Conservation (phyloP, 495 filamentous ascomycete species). For the Penicillium crystallinum region DNA sequence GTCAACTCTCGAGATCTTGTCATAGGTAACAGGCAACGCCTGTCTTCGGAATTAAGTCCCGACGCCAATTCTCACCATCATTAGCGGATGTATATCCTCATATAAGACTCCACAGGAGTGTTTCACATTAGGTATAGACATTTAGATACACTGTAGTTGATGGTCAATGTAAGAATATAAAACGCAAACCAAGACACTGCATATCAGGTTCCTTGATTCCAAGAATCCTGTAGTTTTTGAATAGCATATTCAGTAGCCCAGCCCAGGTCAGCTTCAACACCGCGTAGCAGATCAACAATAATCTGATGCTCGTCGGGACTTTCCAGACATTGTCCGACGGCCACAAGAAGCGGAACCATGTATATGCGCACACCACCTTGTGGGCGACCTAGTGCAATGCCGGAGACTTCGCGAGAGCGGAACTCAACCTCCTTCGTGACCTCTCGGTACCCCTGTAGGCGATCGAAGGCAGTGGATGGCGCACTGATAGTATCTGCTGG, state of each 20-base stretch:
- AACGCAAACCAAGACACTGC: background rate
- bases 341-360: conserved; percentile 37
- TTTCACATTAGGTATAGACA: background rate
- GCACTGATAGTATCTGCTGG: conserved; percentile 32
- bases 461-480: conserved; percentile 37
- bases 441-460: conserved; percentile 37
- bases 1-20: background rate
- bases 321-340: conserved; percentile 38
- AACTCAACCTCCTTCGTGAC: conserved; percentile 42
- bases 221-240: conserved; percentile 27
- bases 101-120: background rate
- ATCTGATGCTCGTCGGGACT: conserved; percentile 30
- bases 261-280: conserved; percentile 37
- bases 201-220: conserved; percentile 24
- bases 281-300: conserved; percentile 32
- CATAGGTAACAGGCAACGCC: background rate
- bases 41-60: background rate
- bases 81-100: background rate
- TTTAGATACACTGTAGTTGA: background rate
- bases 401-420: conserved; percentile 34
- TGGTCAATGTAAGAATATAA: background rate
- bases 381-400: conserved; percentile 36
- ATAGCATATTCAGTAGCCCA: conserved; percentile 34
- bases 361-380: conserved; percentile 31
- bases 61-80: background rate